Evolutionary conservation across 768 basidiomycete species (phyloP), one percentile per base, ranked within the genome.

Genomic region (Kwoniella dejecticola): DNA sequence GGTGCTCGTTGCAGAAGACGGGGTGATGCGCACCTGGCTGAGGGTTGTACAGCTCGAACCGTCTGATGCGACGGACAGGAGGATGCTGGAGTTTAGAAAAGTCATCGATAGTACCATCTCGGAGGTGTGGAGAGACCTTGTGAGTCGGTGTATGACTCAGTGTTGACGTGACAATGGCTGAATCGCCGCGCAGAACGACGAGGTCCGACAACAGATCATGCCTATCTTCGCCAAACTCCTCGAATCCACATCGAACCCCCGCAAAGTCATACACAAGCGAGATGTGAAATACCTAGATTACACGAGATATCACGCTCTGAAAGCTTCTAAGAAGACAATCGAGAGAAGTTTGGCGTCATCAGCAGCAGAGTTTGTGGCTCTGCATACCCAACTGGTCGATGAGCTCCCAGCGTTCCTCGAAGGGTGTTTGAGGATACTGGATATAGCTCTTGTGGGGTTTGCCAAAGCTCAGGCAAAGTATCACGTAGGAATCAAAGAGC

Each of bases 351-450:
- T 72, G 21, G 42, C 73, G n/a, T 67, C 68, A 40, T 70, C 68
- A 26, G 79, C 78, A 2, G 49, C 69, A 10, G 76, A 79, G 27
- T 79, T 75, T 47, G 69, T 71, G 52, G 74, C 78, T 17, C 62
- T 80, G 0, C 79, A 80, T 58, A 69, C 69, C 10, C 79, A 80
- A 56, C 66, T 80, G 17, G 58, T 77, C 2, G 78, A 76, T 31
- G 79, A 80, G 50, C 63, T 80, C 0, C 79, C 79, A 4, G 49
- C 64, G 0, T 76, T 78, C 44, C 31, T 79, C 21, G 74, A 76
- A 31, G 79, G 79, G 0, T 72, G 72, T 47, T 60, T 62, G n/a
- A 57, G 70, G 41, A 73, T 78, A 12, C 60, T 78, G 27, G 79
- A 77, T 45, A 29, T 77, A 0, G 66, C 72, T 26, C 10, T 77